Evolutionary conservation across 2,329 filamentous ascomycete species (phyloP).

Genomic region (Botrytis hyacinthi): DNA sequence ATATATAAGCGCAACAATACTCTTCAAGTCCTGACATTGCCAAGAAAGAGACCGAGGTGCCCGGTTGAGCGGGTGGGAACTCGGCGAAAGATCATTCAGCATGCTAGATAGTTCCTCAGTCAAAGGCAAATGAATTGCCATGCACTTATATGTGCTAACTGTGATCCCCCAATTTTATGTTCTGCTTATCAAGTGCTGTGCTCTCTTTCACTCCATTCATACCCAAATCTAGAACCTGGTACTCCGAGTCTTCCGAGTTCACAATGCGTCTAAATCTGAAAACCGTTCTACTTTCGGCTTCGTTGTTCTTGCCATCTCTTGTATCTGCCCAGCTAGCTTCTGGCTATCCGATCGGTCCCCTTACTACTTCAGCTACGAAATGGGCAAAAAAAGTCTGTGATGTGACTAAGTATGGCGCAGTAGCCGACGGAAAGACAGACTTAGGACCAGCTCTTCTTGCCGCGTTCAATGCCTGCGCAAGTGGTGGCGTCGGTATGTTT

Average conservation of each 20-base stretch:
- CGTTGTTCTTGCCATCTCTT: conserved; percentile 14
- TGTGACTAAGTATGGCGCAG: conserved; percentile 46
- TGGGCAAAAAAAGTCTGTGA: conserved; percentile 40
- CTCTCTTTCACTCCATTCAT: neutral
- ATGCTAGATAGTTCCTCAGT: neutral
- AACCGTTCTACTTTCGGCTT: neutral
- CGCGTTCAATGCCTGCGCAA: conserved; percentile 46
- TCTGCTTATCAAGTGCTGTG: neutral
- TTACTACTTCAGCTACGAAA: conserved; percentile 27
- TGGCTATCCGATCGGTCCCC: conserved; percentile 28
- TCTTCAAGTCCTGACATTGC: neutral
- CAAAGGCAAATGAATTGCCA: neutral
- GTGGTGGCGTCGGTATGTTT: conserved; percentile 40
- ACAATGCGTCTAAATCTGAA: conserved; percentile 1
- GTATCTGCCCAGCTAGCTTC: conserved; percentile 13
- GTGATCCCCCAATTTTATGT: neutral
- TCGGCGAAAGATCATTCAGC: neutral
- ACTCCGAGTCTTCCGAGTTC: neutral
- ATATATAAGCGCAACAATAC: conserved; percentile 11
- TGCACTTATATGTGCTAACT: neutral
- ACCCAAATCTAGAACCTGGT: neutral
- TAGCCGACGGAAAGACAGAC: conserved; percentile 46
- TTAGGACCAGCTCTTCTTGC: conserved; percentile 44
- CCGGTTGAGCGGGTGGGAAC: neutral
- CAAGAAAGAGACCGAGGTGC: neutral